Evolutionary conservation across 176 grass and related monocot species (phyloP), one percentile per base, ranked within the genome.

Genomic region (Oryza brachyantha): DNA sequence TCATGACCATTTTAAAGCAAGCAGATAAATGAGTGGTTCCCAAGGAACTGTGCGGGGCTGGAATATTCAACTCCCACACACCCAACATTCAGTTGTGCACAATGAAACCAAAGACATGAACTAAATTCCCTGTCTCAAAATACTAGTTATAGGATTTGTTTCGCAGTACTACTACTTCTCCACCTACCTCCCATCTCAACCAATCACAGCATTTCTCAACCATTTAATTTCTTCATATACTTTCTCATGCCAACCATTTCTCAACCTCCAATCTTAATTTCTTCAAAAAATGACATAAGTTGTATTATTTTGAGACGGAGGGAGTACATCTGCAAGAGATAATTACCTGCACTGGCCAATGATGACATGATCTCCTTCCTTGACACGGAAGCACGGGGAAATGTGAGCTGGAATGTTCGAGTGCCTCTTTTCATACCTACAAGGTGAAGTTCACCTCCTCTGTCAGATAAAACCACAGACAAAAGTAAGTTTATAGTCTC

Each of bases 341-440:
- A 19, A 79, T 70, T 79, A 91, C 88, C 65, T 73, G 74, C 84
- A 90, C 74, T 86, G 74, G 75, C 88, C 88, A 83, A 86, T 86
- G 61, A 86, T 86, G 36, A 80, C 88, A 48, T 90, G 84, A 29
- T 90, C 88, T 50, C 88, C 79, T 83, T 90, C 88, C 84, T 79
- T 90, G 37, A 79, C 83, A 45, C 73, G 79, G 50, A 90, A 90
- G 88, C 84, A 90, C 14, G 84, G 88, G 4, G 73, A 90, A 65
- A 90, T 63, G 7, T 90, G 88, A 59, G 84, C 68, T 10, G 84
- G 68, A 29, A 86, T 86, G 31, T 86, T 90, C 4, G 88, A 75
- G 74, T 86, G 84, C 64, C 84, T 86, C 61, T 90, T 83, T 64
- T 90, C 84, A 21, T 90, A 90, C 79, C 88, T 90, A 62, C 62